Percentiles rank a stretch among this genome's conserved stretches.
phyloP scores from a whole-genome alignment of 78 protist species.

The Creolimax fragrantissima region DNA sequence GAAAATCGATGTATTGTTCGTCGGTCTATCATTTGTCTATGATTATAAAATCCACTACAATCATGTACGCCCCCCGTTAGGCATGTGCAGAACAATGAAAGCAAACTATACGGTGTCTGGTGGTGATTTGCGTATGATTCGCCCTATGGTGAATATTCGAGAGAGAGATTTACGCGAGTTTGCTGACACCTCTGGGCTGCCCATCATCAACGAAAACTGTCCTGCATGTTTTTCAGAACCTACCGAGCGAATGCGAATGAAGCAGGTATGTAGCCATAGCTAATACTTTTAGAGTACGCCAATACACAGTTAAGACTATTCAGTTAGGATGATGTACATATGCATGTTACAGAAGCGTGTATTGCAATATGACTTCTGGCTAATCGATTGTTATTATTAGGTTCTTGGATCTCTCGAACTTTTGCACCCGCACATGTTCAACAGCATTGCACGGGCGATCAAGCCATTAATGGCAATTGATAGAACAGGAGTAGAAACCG shows the following conservation, averaged over 20 bases:
- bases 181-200: conserved; percentile 49
- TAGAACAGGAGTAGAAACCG: neutral
- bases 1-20: too few species aligned
- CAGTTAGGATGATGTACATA: too few species aligned
- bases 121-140: conserved; percentile 69
- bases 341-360: too few species aligned
- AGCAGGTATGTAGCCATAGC: conserved; percentile 19
- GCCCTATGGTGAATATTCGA: conserved; percentile 65
- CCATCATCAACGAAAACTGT: conserved; percentile 73
- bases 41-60: neutral
- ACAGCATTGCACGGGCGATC: neutral
- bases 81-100: neutral
- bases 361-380: too few species aligned
- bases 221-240: conserved; percentile 83
- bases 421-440: neutral
- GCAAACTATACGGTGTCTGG: conserved; percentile 30
- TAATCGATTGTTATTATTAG: too few species aligned
- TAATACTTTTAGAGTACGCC: neutral
- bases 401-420: neutral
- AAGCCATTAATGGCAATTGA: neutral
- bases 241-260: conserved; percentile 62
- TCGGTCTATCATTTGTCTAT: too few species aligned
- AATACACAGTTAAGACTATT: too few species aligned
- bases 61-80: neutral
- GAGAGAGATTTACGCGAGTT: conserved; percentile 44